Conservation (phyloP, 2,329 filamentous ascomycete species). For the Claviceps paspali region DNA sequence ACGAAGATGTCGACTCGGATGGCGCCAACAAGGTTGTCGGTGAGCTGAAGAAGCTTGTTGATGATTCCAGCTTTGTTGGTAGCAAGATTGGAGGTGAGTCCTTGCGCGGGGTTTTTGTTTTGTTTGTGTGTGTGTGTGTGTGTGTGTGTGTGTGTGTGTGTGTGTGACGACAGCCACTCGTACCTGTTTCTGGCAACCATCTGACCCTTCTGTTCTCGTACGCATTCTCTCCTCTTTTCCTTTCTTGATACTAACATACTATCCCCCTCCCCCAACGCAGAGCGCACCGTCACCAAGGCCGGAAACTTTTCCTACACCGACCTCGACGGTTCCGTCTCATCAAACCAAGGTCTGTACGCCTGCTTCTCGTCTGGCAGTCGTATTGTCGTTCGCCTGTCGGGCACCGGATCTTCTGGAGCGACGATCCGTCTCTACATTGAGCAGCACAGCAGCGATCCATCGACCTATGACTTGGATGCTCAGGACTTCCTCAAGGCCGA, state of each 20-base stretch:
- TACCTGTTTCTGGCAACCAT: no score
- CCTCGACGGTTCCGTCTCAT: constrained; percentile 88
- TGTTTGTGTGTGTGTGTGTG: no score
- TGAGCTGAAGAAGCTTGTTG: constrained; percentile 65
- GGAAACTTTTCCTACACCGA: constrained; percentile 98
- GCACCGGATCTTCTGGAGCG: constrained; percentile 86
- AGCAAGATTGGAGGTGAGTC: constrained; percentile 56
- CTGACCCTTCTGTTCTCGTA: no score
- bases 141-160: no score
- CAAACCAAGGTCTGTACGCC: constrained; percentile 91
- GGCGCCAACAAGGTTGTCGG: constrained; percentile 82
- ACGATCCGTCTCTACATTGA: constrained; percentile 96
- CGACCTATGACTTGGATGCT: constrained; percentile 64
- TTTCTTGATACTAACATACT: constrained; percentile 3
- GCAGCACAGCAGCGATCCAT: constrained; percentile 74
- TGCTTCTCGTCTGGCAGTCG: constrained; percentile 90
- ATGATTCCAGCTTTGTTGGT: constrained; percentile 59
- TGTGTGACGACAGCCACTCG: no score
- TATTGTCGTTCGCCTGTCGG: constrained; percentile 87
- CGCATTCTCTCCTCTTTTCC: neutral
- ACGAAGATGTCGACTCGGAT: constrained; percentile 84
- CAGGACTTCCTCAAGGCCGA: constrained; percentile 90
- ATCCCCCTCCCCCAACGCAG: constrained; percentile 16
- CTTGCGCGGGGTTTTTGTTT: neutral
- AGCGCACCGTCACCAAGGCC: constrained; percentile 71